These are phyloP conservation scores for Ogataea methylovora DNA, from an alignment of 805 yeast species.

Conservation along the genomic window DNA sequence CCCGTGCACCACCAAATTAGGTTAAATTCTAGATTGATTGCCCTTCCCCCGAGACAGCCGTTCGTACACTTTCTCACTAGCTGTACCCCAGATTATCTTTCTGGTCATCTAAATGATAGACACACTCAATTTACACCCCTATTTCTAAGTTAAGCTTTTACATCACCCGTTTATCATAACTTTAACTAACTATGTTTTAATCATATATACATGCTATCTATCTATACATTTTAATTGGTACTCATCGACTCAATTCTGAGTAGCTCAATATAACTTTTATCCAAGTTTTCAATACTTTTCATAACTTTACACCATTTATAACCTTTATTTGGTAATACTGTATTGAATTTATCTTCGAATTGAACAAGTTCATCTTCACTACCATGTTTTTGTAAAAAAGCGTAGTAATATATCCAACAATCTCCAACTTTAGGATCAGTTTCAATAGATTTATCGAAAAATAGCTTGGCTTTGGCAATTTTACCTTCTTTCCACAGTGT, in stretches of 20 bases:
- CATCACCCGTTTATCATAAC: too few species aligned
- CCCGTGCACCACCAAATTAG: too few species aligned
- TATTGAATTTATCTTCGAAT: slow-evolving; percentile 16
- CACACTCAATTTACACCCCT: too few species aligned
- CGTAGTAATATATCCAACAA: slow-evolving; percentile 61
- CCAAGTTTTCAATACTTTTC: slow-evolving; percentile 36
- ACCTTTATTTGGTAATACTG: slow-evolving; percentile 46
- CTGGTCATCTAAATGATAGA: too few species aligned
- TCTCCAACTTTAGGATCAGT: slow-evolving; percentile 62
- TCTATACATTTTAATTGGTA: too few species aligned
- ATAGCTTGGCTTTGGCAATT: slow-evolving; percentile 52
- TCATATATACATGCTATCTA: too few species aligned
- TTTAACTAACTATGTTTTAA: too few species aligned
- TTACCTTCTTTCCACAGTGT: slow-evolving; percentile 64
- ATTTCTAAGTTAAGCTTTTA: too few species aligned
- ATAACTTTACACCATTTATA: slow-evolving; percentile 44
- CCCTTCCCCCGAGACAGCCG: too few species aligned
- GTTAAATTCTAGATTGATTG: too few species aligned
- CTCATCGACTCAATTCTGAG: neutral
- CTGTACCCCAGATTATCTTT: too few species aligned
- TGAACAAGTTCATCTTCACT: slow-evolving; percentile 27
- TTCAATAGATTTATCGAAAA: slow-evolving; percentile 63
- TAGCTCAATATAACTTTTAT: slow-evolving; percentile 11
- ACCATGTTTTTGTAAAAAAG: slow-evolving; percentile 34
- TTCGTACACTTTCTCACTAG: too few species aligned